Evolutionary conservation across 2,329 filamentous ascomycete species (phyloP), one percentile per base, ranked within the genome.

Genomic region (Xenosphaeropsis pyriputrescens): DNA sequence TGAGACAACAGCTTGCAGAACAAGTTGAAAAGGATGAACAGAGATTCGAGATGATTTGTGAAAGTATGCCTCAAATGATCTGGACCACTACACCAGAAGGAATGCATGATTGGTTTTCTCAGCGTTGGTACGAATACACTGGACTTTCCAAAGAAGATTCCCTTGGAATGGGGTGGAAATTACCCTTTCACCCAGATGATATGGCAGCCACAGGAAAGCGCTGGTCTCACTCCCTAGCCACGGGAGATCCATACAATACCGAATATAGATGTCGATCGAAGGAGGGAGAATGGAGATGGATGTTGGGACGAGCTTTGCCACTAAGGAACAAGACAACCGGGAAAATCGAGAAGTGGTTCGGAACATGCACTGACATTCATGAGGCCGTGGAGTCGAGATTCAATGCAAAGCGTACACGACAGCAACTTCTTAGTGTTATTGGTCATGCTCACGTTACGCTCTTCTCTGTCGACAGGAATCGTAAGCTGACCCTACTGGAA

Each of bases 81-180:
- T 89, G 82, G 80, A 85, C 79, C 0, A 72, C 81, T 0, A 74
- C 60, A 0, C 67, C 79, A 0, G 70, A 79, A 13, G 82, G 83
- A 0, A 47, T 61, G 18, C 67, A 74, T 46, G 81, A 88, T 48
- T 88, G 84, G 57, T 88, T 79, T 55, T 83, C 80, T 41, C 70
- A 73, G 34, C 64, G 77, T n/a, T 89, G 82, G 79, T 84, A 83
- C 49, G 69, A 73, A n/a, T 88, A 83, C 48, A 88, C 83, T 0
- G 79, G 83, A 0, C 57, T 85, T 17, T 67, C 65, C 0, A 62
- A 66, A 8, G 71, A 79, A 33, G 62, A 76, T 8, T 81, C 74
- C 18, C 46, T 79, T 2, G 80, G 79, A 0, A 50, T 63, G 19
- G 69, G 68, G 2, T 85, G 79, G 78, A 60, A 64, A 47, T 58